Percentiles rank a stretch among this genome's conserved stretches.
These are phyloP conservation scores for Bauhinia variegata DNA, from an alignment of 306 rosid genomes.

Conservation along the genomic window DNA sequence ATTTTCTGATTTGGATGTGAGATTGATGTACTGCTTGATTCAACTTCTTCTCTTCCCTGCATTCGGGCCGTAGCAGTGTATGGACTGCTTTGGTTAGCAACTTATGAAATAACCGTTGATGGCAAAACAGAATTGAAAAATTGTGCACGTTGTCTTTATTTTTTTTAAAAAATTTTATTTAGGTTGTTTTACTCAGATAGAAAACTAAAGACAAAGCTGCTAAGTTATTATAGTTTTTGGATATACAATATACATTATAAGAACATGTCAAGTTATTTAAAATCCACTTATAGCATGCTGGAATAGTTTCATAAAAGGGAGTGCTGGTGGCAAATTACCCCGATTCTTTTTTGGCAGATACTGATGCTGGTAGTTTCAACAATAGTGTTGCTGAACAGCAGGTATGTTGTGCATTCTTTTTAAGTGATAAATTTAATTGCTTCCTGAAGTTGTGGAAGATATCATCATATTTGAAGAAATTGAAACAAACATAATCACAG, in stretches of 20 bases:
- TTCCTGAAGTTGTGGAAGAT: background rate
- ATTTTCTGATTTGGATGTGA: conserved; percentile 13
- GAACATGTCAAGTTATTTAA: conserved; percentile 20
- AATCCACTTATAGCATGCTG: conserved; percentile 5
- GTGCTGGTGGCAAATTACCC: conserved; percentile 19
- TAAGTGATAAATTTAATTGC: conserved; percentile 31
- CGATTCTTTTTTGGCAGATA: conserved; percentile 52
- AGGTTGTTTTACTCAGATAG: background rate
- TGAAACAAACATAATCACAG: no score
- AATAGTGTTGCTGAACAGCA: conserved; percentile 84
- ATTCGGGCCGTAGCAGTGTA: background rate
- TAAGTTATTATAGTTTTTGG: background rate
- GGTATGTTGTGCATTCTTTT: conserved; percentile 52
- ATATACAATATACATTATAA: no score
- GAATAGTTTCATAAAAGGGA: conserved; percentile 15
- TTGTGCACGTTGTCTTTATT: background rate
- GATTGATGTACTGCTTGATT: conserved; percentile 6
- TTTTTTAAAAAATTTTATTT: background rate
- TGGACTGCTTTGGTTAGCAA: conserved; percentile 5
- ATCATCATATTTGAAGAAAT: background rate
- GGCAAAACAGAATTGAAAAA: conserved; percentile 1
- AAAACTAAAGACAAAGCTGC: conserved; percentile 10
- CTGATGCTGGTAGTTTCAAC: conserved; percentile 81
- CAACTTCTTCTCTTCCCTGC: background rate
- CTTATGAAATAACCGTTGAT: background rate